These are phyloP conservation scores for Starmerella asiatica DNA, from an alignment of 805 yeast genomes.

Conservation along the genomic window DNA sequence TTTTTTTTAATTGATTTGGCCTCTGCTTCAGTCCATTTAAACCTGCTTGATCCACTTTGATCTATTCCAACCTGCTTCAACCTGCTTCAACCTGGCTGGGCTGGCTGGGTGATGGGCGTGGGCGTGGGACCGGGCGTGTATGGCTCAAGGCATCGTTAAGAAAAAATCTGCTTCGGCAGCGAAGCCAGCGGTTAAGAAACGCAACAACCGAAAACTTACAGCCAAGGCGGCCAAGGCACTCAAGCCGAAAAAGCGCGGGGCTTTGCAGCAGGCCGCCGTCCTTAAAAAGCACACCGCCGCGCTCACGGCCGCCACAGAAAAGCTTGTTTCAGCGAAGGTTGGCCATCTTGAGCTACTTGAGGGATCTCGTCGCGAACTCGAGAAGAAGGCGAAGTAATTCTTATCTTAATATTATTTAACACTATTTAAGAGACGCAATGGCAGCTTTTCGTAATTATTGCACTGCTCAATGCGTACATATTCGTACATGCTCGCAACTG, in stretches of 20 bases:
- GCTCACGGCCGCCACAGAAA: constrained; percentile 58
- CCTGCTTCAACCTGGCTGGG: too few relatives aligned
- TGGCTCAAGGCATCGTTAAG: constrained; percentile 31
- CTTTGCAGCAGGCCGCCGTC: constrained; percentile 44
- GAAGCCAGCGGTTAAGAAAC: constrained; percentile 14
- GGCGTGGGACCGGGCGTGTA: too few relatives aligned
- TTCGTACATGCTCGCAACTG: too few relatives aligned
- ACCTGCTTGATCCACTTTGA: too few relatives aligned
- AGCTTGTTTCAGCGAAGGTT: constrained; percentile 71
- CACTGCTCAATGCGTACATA: too few relatives aligned
- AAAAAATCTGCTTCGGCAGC: constrained; percentile 7
- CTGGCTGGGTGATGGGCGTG: too few relatives aligned
- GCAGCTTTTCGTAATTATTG: too few relatives aligned
- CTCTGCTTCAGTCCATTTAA: too few relatives aligned
- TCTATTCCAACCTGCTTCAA: too few relatives aligned
- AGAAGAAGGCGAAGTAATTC: constrained; percentile 33
- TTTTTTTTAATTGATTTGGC: too few relatives aligned
- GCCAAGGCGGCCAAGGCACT: constrained; percentile 35
- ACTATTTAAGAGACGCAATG: too few relatives aligned
- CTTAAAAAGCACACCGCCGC: constrained; percentile 45
- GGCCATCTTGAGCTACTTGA: constrained; percentile 86
- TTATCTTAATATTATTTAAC: too few relatives aligned
- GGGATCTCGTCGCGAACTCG: constrained; percentile 78
- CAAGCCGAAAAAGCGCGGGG: constrained; percentile 49
- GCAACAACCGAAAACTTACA: constrained; percentile 25